Base-by-base conservation (phyloP, 305 asterid genomes). In the Fraxinus angustifolia region DNA sequence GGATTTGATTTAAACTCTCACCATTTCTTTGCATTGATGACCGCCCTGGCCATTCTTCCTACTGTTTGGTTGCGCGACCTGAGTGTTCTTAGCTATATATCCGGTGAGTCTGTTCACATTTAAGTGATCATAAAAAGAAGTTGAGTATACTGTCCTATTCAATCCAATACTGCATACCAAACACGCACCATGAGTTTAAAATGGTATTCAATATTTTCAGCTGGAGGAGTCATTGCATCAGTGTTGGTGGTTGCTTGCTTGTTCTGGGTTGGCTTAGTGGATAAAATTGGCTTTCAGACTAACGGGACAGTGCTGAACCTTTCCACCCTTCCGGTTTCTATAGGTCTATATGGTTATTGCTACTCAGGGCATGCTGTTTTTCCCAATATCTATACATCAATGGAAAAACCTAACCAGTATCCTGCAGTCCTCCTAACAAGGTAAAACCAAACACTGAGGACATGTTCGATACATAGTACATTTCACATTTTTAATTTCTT, bases 191-290 rank as follows among this genome's bases (percentile, higher is more conserved):
- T 17, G 30, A 23, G 19, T 21, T 62, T 62, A 28, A 67, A 11
- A 26, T 12, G 36, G 60, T 83, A 1, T 31, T 62, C 26, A 21
- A 42, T 73, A 17, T 75, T 75, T 81, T 81, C 88, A 95, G 99
- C 92, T 75, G 98, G 98, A 6, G 99, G 99, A 88, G 99, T 95
- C 70, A 19, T 95, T 79, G 98, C 99, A 60, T 93, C 99, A 8
- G 80, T 95, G 77, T 80, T 94, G 81, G 97, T 95, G 19, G 98
- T 91, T 11, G 62, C 86, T 76, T 90, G 92, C 87, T 87, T 95
- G 87, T 92, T 92, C 85, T 94, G 98, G 99, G 89, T 80, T 72
- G 96, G 99, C 17, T 83, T 91, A 85, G 98, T 95, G 75, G 97
- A 95, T 85, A 82, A 89, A 6, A 87, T 91, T 45, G 94, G 91